Base-by-base conservation (phyloP, 1,284 basidiomycete genomes). In the Apiotrichum gracile region DNA sequence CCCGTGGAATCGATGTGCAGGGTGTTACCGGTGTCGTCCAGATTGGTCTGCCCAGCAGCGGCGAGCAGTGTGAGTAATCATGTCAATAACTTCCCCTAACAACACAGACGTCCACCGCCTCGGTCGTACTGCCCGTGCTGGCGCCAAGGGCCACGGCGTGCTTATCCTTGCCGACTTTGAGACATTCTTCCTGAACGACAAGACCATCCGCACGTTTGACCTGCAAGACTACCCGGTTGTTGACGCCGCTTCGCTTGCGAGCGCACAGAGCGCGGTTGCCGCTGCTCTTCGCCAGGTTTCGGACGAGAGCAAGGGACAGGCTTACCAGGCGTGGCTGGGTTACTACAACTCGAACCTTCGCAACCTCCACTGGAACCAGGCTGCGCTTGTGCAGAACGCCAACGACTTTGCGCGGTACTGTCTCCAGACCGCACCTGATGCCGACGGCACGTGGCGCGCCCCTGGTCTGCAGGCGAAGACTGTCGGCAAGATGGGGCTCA, bases 401-500 rank as follows among this genome's bases (percentile, higher is more conserved):
- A 81, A 80, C 62, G 73, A 70, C 31, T 84, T 80, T 61, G 81
- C 77, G 14, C 62, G 66, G 39, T 62, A 73, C 24, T 72, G 72
- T 1, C 71, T 82, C 27, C 73, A 75, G n/a, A 82, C 79, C 74
- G 58, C 62, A 26, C 69, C 67, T 24, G 71, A 69, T 27, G 46
- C 46, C 10, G 57, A 71, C 35, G 52, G 50, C 10, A 50, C 27
- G 14, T 64, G 62, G 54, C 60, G 53, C 41, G 63, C 65, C 1
- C 81, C 84, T 5, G 73, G 73, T 10, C 58, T 85, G 38, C 68
- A 78, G 35, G 73, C 78, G n/a, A 79, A 73, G 68, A 79, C 80
- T 2, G 79, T 82, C 25, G 82, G 81, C 42, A 84, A 80, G 77
- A 84, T 86, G 78, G 79, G 79, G 4, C 67, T 86, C 63, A 79